phyloP scores from a whole-genome alignment of 148 eudicot species.

The Rhododendron simsii region DNA sequence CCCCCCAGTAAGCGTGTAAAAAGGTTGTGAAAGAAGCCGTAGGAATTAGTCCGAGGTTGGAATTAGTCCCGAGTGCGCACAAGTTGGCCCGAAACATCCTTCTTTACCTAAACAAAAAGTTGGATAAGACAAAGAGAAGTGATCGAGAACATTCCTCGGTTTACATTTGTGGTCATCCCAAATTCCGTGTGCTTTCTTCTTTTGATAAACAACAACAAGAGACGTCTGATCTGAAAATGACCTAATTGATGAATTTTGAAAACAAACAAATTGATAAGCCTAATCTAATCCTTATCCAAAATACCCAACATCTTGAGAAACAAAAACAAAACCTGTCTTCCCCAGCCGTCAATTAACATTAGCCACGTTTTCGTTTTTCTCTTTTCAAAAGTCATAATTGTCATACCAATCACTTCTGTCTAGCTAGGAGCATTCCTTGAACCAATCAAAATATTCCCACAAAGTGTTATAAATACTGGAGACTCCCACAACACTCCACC shows the following conservation, averaged over 20 bases:
- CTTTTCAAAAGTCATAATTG: neutral
- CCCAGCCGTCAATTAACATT: neutral
- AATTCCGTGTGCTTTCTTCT: neutral
- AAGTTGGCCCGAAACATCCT: accelerated
- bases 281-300: neutral
- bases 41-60: too few relatives aligned
- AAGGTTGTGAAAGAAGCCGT: accelerated
- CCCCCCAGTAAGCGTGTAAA: too few relatives aligned
- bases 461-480: neutral
- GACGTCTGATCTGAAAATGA: neutral
- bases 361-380: neutral
- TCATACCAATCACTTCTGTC: neutral
- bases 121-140: neutral
- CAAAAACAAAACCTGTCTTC: neutral
- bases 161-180: neutral
- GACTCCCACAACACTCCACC: neutral
- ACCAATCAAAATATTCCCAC: neutral
- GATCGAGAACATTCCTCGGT: neutral
- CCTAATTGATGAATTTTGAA: neutral
- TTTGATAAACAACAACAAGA: neutral
- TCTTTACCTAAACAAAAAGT: too few relatives aligned
- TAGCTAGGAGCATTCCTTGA: neutral
- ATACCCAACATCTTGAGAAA: neutral
- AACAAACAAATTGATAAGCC: neutral
- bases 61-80: too few relatives aligned